A percentile compares a stretch with the other conserved stretches of the same genome.
phyloP scores from a whole-genome alignment of 202 grass and related monocot species.

The Schoenoplectus triqueter region DNA sequence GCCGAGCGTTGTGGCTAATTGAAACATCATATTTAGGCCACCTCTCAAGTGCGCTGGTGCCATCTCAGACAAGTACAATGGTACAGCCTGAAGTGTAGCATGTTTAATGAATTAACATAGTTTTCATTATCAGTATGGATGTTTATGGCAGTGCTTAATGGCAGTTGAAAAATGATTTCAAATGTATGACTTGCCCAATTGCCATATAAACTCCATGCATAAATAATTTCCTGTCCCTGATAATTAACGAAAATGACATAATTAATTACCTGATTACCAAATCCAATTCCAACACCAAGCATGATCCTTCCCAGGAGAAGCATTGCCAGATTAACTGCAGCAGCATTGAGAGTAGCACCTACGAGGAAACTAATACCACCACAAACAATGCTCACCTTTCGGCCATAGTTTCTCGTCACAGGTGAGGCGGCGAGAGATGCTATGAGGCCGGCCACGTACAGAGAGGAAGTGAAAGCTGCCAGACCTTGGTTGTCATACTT shows the following conservation, averaged over 20 bases:
- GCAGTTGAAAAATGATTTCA: background rate
- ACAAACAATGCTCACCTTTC: conserved; percentile 78
- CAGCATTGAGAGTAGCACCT: conserved; percentile 73
- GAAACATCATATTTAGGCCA: conserved; percentile 95
- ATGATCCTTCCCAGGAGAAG: conserved; percentile 85
- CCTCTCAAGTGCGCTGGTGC: conserved; percentile 86
- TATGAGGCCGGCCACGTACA: conserved; percentile 84
- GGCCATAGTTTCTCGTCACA: conserved; percentile 80
- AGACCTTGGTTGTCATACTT: conserved; percentile 96
- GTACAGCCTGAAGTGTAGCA: conserved; percentile 53
- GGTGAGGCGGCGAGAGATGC: conserved; percentile 71
- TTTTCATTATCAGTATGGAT: background rate
- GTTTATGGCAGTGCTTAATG: background rate
- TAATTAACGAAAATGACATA: no score
- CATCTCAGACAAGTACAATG: conserved; percentile 78
- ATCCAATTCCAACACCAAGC: conserved; percentile 89
- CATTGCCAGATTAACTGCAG: conserved; percentile 71
- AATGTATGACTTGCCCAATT: background rate
- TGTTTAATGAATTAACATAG: background rate
- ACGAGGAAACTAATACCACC: conserved; percentile 83
- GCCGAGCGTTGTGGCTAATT: conserved; percentile 85
- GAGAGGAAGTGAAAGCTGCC: conserved; percentile 81
- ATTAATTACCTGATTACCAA: conserved; percentile 75
- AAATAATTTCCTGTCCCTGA: no score
- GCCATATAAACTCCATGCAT: no score